Conservation (phyloP, 83 land plant species). For the Picea abies region DNA sequence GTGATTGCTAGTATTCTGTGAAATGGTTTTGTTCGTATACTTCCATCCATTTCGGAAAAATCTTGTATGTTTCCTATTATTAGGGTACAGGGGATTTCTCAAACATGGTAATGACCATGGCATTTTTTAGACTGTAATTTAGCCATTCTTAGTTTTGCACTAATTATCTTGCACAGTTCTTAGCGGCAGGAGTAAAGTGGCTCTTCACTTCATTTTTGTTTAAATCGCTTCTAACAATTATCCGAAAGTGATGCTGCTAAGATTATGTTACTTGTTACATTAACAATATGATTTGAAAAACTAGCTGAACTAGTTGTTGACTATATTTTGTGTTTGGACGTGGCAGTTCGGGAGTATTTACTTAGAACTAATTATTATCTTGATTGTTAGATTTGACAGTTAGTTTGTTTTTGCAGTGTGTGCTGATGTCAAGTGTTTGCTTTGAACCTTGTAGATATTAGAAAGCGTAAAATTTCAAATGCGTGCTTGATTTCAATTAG, state of each 20-base stretch:
- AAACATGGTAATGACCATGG: not conserved
- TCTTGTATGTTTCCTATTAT: not conserved
- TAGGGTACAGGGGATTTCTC: not conserved
- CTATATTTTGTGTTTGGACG: too few species aligned
- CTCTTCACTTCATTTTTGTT: not conserved
- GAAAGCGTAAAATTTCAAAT: too few species aligned
- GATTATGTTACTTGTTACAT: not conserved
- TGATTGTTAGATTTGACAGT: too few species aligned
- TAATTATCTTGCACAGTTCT: not conserved
- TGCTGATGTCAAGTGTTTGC: too few species aligned
- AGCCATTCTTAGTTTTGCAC: not conserved
- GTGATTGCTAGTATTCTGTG: not conserved
- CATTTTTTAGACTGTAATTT: not conserved
- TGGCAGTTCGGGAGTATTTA: too few species aligned
- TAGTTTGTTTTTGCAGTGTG: too few species aligned
- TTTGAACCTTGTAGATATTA: too few species aligned
- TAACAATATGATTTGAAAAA: not conserved
- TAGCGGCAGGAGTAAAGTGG: not conserved
- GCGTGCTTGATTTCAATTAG: too few species aligned
- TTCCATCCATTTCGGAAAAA: not conserved
- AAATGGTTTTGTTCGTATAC: not conserved
- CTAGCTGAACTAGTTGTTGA: not conserved
- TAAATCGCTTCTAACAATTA: not conserved
- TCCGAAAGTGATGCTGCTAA: not conserved
- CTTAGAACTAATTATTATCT: too few species aligned